Conservation (phyloP, 345 rosid genomes). For the Arabis hirsuta region DNA sequence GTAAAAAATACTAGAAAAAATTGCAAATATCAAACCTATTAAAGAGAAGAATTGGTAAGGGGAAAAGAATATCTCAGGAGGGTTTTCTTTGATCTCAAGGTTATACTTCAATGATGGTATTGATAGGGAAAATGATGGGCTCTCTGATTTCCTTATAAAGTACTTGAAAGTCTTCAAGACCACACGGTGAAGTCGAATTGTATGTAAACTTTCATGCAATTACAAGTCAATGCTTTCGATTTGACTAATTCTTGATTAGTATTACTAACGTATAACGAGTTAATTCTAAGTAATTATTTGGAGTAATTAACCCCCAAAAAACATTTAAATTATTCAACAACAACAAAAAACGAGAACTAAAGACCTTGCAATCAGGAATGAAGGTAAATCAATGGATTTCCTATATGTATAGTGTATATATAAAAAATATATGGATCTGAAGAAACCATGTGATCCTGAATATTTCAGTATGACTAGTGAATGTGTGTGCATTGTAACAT, state of each 20-base stretch:
- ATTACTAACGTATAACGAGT: background rate
- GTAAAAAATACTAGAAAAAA: background rate
- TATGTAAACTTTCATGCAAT: conserved; percentile 40
- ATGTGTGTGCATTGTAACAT: background rate
- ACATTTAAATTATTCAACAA: background rate
- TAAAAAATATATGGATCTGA: background rate
- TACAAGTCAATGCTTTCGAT: conserved; percentile 19
- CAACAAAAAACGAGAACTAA: background rate
- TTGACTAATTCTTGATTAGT: conserved; percentile 37
- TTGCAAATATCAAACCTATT: conserved; percentile 27
- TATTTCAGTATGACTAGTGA: conserved; percentile 10
- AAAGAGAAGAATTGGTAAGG: background rate
- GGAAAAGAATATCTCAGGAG: background rate
- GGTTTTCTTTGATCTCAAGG: conserved; percentile 25
- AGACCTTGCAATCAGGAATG: background rate
- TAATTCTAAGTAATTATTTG: background rate
- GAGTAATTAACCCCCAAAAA: background rate
- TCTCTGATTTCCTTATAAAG: conserved; percentile 18
- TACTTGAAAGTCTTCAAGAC: background rate
- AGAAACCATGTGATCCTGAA: conserved; percentile 12
- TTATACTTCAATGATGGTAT: conserved; percentile 18
- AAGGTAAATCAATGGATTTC: background rate
- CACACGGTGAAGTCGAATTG: conserved; percentile 19
- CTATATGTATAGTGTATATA: too few relatives aligned
- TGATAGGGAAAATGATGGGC: conserved; percentile 8